A percentile compares a stretch with the other conserved stretches of the same genome.
Conservation (phyloP, 2,329 filamentous ascomycete species). For the Colletotrichum sp. region DNA sequence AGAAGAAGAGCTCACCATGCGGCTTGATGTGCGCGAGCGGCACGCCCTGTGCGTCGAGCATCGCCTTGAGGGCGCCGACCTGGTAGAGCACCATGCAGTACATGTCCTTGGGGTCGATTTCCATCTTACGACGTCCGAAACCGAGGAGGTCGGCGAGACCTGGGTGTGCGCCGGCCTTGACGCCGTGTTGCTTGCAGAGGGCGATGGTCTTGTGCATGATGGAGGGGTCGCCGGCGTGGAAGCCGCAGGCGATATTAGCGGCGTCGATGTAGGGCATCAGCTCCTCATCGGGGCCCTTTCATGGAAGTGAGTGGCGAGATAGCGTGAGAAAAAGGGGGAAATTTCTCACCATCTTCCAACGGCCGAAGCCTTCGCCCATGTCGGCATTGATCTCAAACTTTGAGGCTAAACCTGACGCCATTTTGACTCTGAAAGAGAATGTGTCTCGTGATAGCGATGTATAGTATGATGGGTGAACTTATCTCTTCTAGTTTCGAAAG, state of each 20-base stretch:
- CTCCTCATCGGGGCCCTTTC: constrained; percentile 28
- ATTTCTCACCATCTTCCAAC: constrained; percentile 35
- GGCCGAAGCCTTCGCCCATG: constrained; percentile 57
- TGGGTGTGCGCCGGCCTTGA: constrained; percentile 67
- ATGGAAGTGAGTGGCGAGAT: not conserved
- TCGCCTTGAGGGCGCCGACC: constrained; percentile 65
- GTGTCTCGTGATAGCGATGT: not conserved
- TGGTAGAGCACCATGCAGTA: constrained; percentile 66
- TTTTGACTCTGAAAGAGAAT: not conserved
- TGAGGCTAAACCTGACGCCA: not conserved
- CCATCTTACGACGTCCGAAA: constrained; percentile 68
- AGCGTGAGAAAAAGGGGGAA: no score
- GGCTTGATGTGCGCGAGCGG: constrained; percentile 58
- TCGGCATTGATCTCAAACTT: constrained; percentile 50
- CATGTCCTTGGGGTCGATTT: constrained; percentile 60
- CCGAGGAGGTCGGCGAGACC: constrained; percentile 69
- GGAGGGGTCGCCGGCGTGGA: constrained; percentile 65
- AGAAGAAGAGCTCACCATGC: constrained; percentile 61
- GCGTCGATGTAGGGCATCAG: constrained; percentile 66
- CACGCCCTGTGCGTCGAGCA: constrained; percentile 61
- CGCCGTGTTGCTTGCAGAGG: constrained; percentile 60
- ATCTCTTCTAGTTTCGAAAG: not conserved
- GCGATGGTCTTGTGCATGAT: constrained; percentile 67
- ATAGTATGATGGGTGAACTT: not conserved
- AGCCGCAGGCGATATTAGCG: constrained; percentile 67